A percentile compares a stretch with the other conserved stretches of the same genome.
phyloP scores from a whole-genome alignment of 441 rosid genomes.

The Eutrema salsugineum region DNA sequence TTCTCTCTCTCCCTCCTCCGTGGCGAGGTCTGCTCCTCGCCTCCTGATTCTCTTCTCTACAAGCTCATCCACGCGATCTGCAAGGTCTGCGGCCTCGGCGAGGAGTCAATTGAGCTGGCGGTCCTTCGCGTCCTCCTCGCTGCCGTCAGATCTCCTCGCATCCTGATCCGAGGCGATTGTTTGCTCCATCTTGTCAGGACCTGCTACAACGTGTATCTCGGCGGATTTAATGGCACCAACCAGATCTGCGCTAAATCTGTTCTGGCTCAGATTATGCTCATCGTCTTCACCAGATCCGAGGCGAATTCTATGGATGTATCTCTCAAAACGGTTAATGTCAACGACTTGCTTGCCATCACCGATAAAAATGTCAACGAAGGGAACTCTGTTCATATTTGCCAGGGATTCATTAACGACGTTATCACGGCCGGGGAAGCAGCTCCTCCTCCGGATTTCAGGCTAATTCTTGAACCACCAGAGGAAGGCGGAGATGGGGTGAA shows the following conservation, averaged over 20 bases:
- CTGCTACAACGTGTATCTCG: constrained; percentile 87
- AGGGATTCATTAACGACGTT: constrained; percentile 73
- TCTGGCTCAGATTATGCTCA: constrained; percentile 78
- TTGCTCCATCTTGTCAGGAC: constrained; percentile 74
- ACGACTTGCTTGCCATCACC: constrained; percentile 69
- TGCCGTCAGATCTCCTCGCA: constrained; percentile 66
- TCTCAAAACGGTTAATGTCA: constrained; percentile 55
- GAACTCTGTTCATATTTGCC: constrained; percentile 67
- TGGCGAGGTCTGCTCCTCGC: constrained; percentile 47
- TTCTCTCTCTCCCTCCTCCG: constrained; percentile 67
- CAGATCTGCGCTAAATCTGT: constrained; percentile 97
- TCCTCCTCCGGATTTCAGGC: constrained; percentile 42
- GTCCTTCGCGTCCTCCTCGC: constrained; percentile 78
- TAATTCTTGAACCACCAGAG: constrained; percentile 21
- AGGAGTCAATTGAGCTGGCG: constrained; percentile 68
- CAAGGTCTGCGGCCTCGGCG: constrained; percentile 62
- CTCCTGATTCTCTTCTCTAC: constrained; percentile 24
- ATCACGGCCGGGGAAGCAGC: constrained; percentile 61
- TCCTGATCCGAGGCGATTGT: constrained; percentile 79
- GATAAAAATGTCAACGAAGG: constrained; percentile 93
- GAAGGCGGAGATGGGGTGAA: constrained; percentile 28
- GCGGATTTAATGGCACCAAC: constrained; percentile 76
- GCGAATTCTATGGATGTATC: constrained; percentile 57
- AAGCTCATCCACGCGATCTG: constrained; percentile 54
- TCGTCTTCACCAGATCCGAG: constrained; percentile 73